These are phyloP conservation scores for Trichoderma sp. DNA, from an alignment of 2,329 filamentous ascomycete genomes.

Conservation along the genomic window DNA sequence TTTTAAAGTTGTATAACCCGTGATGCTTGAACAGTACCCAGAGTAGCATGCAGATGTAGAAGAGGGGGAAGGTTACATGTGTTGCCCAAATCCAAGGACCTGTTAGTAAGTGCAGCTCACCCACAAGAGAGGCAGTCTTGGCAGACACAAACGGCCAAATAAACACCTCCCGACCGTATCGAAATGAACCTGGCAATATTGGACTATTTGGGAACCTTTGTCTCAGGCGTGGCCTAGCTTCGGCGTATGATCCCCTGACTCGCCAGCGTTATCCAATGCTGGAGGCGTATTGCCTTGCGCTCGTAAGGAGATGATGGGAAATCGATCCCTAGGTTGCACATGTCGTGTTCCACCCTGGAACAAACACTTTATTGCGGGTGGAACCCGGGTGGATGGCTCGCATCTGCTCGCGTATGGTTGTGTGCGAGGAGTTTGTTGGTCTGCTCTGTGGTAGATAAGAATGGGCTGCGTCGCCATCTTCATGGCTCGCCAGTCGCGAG, in stretches of 20 bases:
- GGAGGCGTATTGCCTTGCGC: neutral
- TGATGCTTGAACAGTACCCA: neutral
- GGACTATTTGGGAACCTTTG: conserved; percentile 19
- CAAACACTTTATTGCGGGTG: neutral
- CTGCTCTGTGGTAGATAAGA: conserved; percentile 9
- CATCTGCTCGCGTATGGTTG: neutral
- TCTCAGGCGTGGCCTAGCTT: conserved; percentile 4
- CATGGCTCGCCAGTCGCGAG: neutral
- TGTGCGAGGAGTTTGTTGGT: neutral
- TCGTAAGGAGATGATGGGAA: neutral
- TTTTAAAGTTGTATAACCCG: conserved; percentile 1
- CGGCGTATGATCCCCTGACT: conserved; percentile 12
- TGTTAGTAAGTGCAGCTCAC: neutral
- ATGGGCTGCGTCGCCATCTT: neutral
- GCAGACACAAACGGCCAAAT: neutral
- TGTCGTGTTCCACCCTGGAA: conserved; percentile 12
- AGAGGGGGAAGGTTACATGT: neutral
- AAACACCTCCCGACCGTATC: neutral
- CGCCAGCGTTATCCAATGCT: neutral
- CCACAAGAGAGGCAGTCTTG: neutral
- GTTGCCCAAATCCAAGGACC: neutral
- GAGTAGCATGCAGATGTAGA: no score
- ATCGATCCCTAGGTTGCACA: neutral
- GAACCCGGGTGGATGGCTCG: neutral
- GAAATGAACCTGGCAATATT: neutral